A percentile compares a stretch with the other conserved stretches of the same genome.
phyloP scores from a whole-genome alignment of 768 basidiomycete genomes.

The Harrya chromipes region DNA sequence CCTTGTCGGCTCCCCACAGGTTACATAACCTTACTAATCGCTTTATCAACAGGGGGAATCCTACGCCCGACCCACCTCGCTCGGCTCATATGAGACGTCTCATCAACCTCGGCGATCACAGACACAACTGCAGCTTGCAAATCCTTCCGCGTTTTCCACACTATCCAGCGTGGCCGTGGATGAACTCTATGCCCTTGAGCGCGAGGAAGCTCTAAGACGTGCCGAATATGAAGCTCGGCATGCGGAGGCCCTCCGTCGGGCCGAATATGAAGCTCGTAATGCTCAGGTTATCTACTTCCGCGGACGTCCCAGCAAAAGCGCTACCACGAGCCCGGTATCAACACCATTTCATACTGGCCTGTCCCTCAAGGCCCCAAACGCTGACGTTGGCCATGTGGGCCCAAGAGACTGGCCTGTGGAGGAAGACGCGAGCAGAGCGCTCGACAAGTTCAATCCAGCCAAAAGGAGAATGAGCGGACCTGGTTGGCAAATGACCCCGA shows the following conservation, averaged over 20 bases:
- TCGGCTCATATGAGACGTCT: constrained; percentile 43
- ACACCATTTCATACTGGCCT: constrained; percentile 36
- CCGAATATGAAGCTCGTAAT: constrained; percentile 56
- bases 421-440: constrained; percentile 25
- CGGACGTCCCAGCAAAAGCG: constrained; percentile 53
- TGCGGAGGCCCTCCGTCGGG: constrained; percentile 63
- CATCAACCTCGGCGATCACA: constrained; percentile 30
- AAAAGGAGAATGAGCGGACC: constrained; percentile 55
- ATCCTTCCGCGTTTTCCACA: constrained; percentile 57
- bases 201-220: constrained; percentile 75
- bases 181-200: constrained; percentile 86
- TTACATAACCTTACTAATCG: constrained; percentile 26
- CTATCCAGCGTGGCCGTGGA: constrained; percentile 80
- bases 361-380: constrained; percentile 20
- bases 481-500: constrained; percentile 50
- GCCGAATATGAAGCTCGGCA: constrained; percentile 85
- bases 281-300: constrained; percentile 42
- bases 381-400: constrained; percentile 43
- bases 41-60: constrained; percentile 43
- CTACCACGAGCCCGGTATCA: constrained; percentile 62
- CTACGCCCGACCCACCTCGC: constrained; percentile 55
- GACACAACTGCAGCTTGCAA: constrained; percentile 24
- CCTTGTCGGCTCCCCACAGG: constrained; percentile 24
- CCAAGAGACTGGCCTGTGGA: constrained; percentile 35
- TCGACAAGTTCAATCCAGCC: constrained; percentile 26